Evolutionary conservation across 768 basidiomycete species (phyloP).

Genomic region (Suillus sp.): DNA sequence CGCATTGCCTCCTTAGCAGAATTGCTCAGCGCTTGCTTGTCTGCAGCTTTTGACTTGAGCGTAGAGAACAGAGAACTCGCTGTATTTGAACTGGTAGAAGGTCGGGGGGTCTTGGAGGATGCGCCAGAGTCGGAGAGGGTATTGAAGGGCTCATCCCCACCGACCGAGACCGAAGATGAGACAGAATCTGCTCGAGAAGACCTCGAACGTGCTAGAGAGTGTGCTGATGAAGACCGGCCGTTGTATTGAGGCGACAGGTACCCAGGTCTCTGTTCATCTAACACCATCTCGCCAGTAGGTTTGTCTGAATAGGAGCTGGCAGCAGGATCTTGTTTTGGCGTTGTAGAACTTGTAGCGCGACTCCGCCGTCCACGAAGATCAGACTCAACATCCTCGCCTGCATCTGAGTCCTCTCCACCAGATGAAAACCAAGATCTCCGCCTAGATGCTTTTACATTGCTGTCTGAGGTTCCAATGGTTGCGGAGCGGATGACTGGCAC

Average conservation of each 20-base stretch:
- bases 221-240: conserved; percentile 47
- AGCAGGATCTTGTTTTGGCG: conserved; percentile 31
- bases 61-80: conserved; percentile 71
- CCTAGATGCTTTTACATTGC: conserved; percentile 31
- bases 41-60: conserved; percentile 72
- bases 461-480: conserved; percentile 26
- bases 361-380: conserved; percentile 23
- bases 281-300: conserved; percentile 20
- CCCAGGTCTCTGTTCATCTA: conserved; percentile 23
- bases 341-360: conserved; percentile 29
- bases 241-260: conserved; percentile 19
- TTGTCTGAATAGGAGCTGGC: conserved; percentile 9
- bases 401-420: conserved; percentile 41
- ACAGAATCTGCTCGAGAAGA: conserved; percentile 39
- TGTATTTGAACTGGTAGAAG: conserved; percentile 41
- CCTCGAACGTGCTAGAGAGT: conserved; percentile 36
- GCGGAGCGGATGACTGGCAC: conserved; percentile 25
- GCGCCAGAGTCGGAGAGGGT: conserved; percentile 37
- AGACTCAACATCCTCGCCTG: conserved; percentile 25
- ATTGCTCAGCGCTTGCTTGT: conserved; percentile 85
- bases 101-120: conserved; percentile 39
- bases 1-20: conserved; percentile 88
- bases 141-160: conserved; percentile 31
- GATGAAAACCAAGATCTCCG: conserved; percentile 63
- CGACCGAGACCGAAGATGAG: conserved; percentile 35